Evolutionary conservation across 495 filamentous ascomycete genomes (phyloP).

Genomic region (Penicillium ochrochloron): DNA sequence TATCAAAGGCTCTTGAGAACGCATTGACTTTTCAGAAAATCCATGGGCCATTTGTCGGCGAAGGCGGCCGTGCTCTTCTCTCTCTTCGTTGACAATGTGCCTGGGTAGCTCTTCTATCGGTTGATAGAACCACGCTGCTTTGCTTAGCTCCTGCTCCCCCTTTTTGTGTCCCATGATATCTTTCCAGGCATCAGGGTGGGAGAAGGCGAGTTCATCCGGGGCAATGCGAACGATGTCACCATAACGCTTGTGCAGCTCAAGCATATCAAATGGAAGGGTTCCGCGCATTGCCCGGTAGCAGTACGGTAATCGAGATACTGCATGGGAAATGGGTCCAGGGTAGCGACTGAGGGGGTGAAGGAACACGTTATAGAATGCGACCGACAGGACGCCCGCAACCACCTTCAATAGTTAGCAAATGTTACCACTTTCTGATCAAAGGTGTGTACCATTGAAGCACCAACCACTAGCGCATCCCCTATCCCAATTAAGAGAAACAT

Average conservation of each 20-base stretch:
- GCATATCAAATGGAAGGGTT: slow-evolving; percentile 42
- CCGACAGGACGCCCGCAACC: background rate
- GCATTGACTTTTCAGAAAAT: slow-evolving; percentile 54
- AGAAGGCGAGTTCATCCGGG: slow-evolving; percentile 58
- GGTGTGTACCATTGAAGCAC: slow-evolving; percentile 1
- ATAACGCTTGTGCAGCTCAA: slow-evolving; percentile 53
- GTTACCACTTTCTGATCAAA: background rate
- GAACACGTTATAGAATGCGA: slow-evolving; percentile 12
- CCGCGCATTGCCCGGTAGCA: slow-evolving; percentile 11
- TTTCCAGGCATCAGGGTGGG: slow-evolving; percentile 54
- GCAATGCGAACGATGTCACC: slow-evolving; percentile 59
- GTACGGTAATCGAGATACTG: slow-evolving; percentile 13
- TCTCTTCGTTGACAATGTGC: slow-evolving; percentile 33
- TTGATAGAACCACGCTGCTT: slow-evolving; percentile 27
- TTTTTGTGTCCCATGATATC: slow-evolving; percentile 57
- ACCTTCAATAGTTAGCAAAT: background rate
- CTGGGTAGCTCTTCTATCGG: slow-evolving; percentile 14
- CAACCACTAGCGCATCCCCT: background rate
- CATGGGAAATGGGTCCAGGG: slow-evolving; percentile 9
- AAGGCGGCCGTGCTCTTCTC: slow-evolving; percentile 46
- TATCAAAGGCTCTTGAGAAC: slow-evolving; percentile 42
- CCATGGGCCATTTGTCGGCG: slow-evolving; percentile 56
- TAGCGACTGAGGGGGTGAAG: slow-evolving; percentile 12
- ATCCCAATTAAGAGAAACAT: background rate
- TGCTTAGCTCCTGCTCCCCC: slow-evolving; percentile 22